These are phyloP conservation scores for Vigna unguiculata DNA, from an alignment of 306 rosid genomes.

Conservation along the genomic window DNA sequence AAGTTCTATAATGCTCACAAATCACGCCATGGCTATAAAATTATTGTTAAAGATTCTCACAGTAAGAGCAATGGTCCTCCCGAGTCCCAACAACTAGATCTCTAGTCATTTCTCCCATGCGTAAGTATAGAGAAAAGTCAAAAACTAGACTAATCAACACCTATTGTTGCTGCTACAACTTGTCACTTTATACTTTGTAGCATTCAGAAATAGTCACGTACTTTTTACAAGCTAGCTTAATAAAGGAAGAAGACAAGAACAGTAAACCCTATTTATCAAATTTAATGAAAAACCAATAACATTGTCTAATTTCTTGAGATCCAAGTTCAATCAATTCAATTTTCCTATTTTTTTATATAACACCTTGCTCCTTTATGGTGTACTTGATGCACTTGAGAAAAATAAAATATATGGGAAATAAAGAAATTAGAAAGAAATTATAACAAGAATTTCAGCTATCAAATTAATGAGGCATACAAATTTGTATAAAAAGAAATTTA, in stretches of 20 bases:
- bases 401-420: not conserved
- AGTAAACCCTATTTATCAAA: not conserved
- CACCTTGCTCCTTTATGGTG: not conserved
- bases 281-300: not conserved
- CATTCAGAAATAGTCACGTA: not conserved
- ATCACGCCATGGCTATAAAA: conserved; percentile 3
- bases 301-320: not conserved
- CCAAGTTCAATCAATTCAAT: not conserved
- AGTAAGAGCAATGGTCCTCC: conserved; percentile 35
- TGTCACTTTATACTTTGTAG: conserved; percentile 2
- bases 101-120: conserved; percentile 34
- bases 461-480: too few relatives aligned
- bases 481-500: too few relatives aligned
- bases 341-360: not conserved
- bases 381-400: not conserved
- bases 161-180: not conserved
- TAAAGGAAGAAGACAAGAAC: not conserved
- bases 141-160: conserved; percentile 32
- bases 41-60: conserved; percentile 16
- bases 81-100: conserved; percentile 24
- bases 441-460: too few relatives aligned
- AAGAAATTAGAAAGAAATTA: not conserved
- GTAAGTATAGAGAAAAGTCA: conserved; percentile 12
- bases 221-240: not conserved
- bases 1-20: not conserved